phyloP scores from a whole-genome alignment of 345 rosid species.

The Theobroma cacao region DNA sequence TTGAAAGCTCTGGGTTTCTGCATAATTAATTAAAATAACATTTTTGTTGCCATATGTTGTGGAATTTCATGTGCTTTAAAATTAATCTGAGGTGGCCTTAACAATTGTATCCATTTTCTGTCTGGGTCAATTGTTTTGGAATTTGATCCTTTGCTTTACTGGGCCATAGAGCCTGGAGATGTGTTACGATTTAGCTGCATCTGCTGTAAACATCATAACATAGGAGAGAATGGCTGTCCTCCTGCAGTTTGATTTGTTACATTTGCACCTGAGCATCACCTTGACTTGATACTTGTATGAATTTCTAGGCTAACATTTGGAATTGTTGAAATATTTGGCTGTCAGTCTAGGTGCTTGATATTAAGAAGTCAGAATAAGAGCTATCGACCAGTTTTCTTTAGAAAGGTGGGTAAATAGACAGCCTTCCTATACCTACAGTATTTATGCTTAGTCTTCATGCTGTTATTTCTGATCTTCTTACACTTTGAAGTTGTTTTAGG shows the following conservation, averaged over 20 bases:
- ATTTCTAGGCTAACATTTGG: too few relatives aligned
- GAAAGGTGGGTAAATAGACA: slow-evolving; percentile 58
- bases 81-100: too few relatives aligned
- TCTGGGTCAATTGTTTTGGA: neutral
- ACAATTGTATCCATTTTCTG: too few relatives aligned
- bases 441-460: neutral
- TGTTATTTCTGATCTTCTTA: neutral
- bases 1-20: too few relatives aligned
- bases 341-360: slow-evolving; percentile 90
- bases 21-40: too few relatives aligned
- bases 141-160: neutral
- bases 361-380: slow-evolving; percentile 69
- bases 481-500: slow-evolving; percentile 35
- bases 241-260: neutral
- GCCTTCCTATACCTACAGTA: neutral
- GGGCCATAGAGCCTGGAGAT: neutral
- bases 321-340: slow-evolving; percentile 15
- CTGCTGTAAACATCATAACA: neutral
- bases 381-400: slow-evolving; percentile 86
- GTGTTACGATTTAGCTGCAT: neutral
- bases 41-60: too few relatives aligned
- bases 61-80: too few relatives aligned
- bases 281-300: neutral
- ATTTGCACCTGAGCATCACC: too few relatives aligned
- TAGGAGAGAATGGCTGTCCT: neutral